Conservation (phyloP, 2,329 filamentous ascomycete genomes). For the Fusarium acutatum region DNA sequence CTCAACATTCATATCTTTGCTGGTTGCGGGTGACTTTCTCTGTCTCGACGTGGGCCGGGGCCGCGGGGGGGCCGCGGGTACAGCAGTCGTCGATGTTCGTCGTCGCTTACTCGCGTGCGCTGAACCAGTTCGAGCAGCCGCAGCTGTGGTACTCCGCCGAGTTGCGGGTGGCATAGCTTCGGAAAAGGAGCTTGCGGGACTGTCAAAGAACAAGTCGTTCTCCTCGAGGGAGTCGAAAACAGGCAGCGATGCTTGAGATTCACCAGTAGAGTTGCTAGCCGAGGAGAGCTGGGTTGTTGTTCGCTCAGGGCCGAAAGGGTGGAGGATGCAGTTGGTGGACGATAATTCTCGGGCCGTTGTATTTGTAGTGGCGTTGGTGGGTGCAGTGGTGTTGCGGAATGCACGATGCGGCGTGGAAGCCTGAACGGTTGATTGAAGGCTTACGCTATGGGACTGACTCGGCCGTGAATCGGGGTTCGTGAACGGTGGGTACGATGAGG, state of each 20-base stretch:
- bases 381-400: constrained; percentile 3
- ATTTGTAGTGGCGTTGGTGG: neutral
- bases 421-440: constrained; percentile 22
- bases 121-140: constrained; percentile 15
- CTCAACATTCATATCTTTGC: constrained; percentile 34
- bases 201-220: constrained; percentile 36
- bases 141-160: constrained; percentile 27
- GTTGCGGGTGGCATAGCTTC: constrained; percentile 42
- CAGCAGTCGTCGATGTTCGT: constrained; percentile 27
- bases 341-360: constrained; percentile 27
- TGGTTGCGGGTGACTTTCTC: constrained; percentile 3
- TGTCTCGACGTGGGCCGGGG: constrained; percentile 12
- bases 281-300: constrained; percentile 35
- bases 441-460: constrained; percentile 12
- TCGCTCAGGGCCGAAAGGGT: constrained; percentile 26
- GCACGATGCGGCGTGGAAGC: constrained; percentile 30
- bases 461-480: constrained; percentile 22
- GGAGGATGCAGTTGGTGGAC: constrained; percentile 30
- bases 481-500: constrained; percentile 48
- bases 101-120: constrained; percentile 40
- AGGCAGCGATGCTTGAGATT: constrained; percentile 40
- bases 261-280: constrained; percentile 31
- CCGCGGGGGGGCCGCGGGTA: constrained; percentile 1
- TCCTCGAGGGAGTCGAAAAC: constrained; percentile 44
- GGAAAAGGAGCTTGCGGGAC: constrained; percentile 41